Percentiles rank a stretch among this genome's conserved stretches.
These are phyloP conservation scores for Dactylellina sp. DNA, from an alignment of 2,329 filamentous ascomycete species.

Conservation along the genomic window DNA sequence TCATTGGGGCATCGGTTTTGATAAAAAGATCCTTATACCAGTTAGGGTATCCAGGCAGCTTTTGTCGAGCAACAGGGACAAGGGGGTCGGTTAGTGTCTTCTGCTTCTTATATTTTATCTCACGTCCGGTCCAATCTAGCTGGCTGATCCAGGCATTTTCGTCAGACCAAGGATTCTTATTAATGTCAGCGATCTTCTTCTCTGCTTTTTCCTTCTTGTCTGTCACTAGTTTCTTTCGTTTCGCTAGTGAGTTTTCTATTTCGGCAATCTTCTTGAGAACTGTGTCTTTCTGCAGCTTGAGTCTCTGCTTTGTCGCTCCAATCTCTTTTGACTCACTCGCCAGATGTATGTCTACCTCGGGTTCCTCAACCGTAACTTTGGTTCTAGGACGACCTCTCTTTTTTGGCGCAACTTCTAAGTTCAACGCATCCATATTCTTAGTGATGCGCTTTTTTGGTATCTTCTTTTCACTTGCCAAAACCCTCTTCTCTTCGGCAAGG, in stretches of 20 bases:
- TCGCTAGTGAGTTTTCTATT: background rate
- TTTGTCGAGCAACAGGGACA: slow-evolving; percentile 76
- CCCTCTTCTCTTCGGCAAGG: slow-evolving; percentile 22
- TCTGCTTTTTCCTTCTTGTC: slow-evolving; percentile 1
- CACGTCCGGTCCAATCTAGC: slow-evolving; percentile 94
- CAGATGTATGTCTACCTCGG: too few species aligned
- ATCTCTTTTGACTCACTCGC: background rate
- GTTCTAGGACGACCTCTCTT: slow-evolving; percentile 7
- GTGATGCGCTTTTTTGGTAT: background rate
- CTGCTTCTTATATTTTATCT: slow-evolving; percentile 89
- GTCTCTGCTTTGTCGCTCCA: background rate
- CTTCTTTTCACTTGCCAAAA: slow-evolving; percentile 11
- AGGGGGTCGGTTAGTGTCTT: slow-evolving; percentile 69
- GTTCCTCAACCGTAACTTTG: too few species aligned
- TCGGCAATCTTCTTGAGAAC: background rate
- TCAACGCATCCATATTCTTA: background rate
- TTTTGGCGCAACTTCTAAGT: background rate
- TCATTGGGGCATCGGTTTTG: slow-evolving; percentile 76
- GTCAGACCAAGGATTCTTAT: slow-evolving; percentile 72
- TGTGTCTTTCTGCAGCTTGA: background rate
- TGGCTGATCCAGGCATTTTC: slow-evolving; percentile 78
- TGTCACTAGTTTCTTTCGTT: background rate
- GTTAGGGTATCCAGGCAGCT: slow-evolving; percentile 91
- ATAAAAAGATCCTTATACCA: slow-evolving; percentile 95
- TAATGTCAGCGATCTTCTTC: slow-evolving; percentile 68